Percentiles rank a stretch among this genome's conserved stretches.
These are phyloP conservation scores for Umbelopsis vinacea DNA, from an alignment of 192 early-diverging fungal species.

Conservation along the genomic window DNA sequence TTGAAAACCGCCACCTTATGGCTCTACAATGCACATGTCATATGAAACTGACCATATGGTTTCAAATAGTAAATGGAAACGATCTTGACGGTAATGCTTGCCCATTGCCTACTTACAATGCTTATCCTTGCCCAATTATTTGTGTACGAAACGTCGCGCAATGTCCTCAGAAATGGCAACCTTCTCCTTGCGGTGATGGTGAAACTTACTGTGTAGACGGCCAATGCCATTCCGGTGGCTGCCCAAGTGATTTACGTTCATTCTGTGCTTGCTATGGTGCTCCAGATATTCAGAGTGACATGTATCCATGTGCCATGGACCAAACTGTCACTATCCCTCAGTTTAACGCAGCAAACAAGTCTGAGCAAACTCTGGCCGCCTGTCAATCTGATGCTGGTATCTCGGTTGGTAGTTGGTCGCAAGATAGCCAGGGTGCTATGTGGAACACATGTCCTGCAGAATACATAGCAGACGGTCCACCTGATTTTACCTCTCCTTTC, in stretches of 20 bases:
- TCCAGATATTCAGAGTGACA: conserved; percentile 22
- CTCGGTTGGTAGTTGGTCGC: conserved; percentile 1
- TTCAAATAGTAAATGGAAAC: conserved; percentile 53
- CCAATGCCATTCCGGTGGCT: conserved; percentile 41
- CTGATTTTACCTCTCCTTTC: conserved; percentile 37
- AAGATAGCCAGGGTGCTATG: conserved; percentile 21
- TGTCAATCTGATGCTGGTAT: conserved; percentile 26
- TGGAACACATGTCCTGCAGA: conserved; percentile 41
- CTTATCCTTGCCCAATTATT: conserved; percentile 50
- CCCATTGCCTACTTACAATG: conserved; percentile 45
- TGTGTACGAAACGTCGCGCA: conserved; percentile 50
- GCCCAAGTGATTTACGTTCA: conserved; percentile 38
- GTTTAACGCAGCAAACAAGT: conserved; percentile 36
- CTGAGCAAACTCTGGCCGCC: conserved; percentile 16
- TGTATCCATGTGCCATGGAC: conserved; percentile 30
- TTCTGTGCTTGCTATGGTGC: conserved; percentile 35
- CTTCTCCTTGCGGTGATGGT: conserved; percentile 44
- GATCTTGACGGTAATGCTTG: conserved; percentile 47
- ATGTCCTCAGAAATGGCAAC: conserved; percentile 42
- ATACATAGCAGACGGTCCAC: not conserved
- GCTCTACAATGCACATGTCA: not conserved
- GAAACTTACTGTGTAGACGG: conserved; percentile 56
- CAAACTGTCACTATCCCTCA: conserved; percentile 29
- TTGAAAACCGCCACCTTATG: not conserved
- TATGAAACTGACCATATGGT: not conserved